Evolutionary conservation across 805 yeast species (phyloP).

Genomic region (Wickerhamiella dianesei): DNA sequence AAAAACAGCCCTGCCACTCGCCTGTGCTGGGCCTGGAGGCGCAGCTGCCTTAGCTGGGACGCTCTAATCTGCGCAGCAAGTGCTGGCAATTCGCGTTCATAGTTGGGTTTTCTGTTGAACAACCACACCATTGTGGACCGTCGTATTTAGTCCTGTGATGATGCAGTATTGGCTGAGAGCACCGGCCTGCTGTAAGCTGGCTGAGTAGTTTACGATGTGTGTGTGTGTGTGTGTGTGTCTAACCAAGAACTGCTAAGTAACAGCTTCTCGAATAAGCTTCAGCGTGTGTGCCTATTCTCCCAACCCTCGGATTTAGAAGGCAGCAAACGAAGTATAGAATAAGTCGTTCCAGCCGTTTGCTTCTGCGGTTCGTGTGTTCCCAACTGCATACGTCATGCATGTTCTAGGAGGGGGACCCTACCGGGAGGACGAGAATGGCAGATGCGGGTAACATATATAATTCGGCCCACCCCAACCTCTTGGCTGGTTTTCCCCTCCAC

Average conservation of each 20-base stretch:
- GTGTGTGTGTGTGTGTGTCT: no score
- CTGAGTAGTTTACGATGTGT: no score
- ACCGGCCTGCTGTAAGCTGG: no score
- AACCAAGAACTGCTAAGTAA: no score
- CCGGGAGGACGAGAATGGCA: no score
- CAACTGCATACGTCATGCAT: not conserved
- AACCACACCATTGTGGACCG: constrained; percentile 4
- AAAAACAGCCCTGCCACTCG: constrained; percentile 22
- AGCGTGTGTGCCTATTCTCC: not conserved
- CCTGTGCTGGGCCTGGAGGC: constrained; percentile 17
- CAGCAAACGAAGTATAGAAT: not conserved
- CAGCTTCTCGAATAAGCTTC: no score
- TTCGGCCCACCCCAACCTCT: not conserved
- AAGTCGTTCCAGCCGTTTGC: not conserved
- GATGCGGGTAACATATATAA: not conserved
- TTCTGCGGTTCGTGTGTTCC: not conserved
- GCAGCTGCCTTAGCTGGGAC: constrained; percentile 5
- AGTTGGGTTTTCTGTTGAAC: constrained; percentile 14
- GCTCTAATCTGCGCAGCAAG: constrained; percentile 20
- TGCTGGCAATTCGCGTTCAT: constrained; percentile 25
- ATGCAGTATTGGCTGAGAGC: no score
- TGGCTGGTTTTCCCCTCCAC: not conserved
- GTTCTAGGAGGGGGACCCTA: no score
- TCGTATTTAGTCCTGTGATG: constrained; percentile 1
- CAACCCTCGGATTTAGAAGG: not conserved